Conservation (phyloP, 305 asterid genomes). For the Fraxinus ornus region DNA sequence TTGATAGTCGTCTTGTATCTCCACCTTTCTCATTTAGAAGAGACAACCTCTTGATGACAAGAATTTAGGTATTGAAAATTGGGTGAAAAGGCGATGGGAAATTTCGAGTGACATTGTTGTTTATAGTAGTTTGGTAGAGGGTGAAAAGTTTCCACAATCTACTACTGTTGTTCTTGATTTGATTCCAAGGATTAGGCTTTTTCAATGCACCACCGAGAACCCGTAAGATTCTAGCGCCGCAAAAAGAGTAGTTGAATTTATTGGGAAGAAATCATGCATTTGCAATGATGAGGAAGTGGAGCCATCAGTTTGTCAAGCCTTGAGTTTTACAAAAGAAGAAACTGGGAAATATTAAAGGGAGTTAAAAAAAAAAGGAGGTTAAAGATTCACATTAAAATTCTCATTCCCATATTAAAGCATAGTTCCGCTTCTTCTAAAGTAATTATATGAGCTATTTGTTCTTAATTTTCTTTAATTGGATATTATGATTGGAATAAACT, state of each 20-base stretch:
- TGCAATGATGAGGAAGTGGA: constrained; percentile 45
- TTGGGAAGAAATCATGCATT: constrained; percentile 64
- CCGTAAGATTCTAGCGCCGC: constrained; percentile 90
- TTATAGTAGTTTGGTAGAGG: constrained; percentile 49
- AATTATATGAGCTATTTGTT: background rate
- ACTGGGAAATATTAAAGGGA: constrained; percentile 25
- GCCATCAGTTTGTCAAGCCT: constrained; percentile 56
- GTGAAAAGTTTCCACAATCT: constrained; percentile 38
- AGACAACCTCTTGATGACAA: constrained; percentile 28
- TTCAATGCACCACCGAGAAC: constrained; percentile 42
- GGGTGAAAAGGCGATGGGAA: constrained; percentile 85
- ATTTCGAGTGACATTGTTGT: constrained; percentile 71
- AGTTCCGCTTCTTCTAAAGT: constrained; percentile 26
- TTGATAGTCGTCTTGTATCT: too few relatives aligned
- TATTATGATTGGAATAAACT: constrained; percentile 5
- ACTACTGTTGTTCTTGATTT: constrained; percentile 41
- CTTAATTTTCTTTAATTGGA: constrained; percentile 1
- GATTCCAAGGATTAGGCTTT: constrained; percentile 65
- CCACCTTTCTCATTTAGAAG: too few relatives aligned
- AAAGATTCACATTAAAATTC: background rate
- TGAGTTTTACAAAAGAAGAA: constrained; percentile 54
- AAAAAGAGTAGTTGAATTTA: constrained; percentile 67
- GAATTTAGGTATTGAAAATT: constrained; percentile 40
- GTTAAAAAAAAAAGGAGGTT: background rate
- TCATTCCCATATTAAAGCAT: background rate